Base-by-base conservation (phyloP, 2,329 filamentous ascomycete species). In the Phaeomoniella chlamydospora region DNA sequence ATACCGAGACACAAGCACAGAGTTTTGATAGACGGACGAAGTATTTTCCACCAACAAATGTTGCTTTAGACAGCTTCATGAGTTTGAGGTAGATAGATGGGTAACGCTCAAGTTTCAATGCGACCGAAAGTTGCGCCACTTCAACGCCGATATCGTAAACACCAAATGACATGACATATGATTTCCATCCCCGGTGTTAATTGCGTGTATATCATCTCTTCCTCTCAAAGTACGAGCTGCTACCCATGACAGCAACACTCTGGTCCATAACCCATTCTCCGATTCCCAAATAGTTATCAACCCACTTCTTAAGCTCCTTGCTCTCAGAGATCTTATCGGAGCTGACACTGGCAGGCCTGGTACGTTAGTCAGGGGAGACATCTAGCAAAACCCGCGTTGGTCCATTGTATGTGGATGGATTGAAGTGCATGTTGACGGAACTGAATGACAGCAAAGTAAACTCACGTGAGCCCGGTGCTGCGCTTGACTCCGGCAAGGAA, bases 251-350 rank as follows among this genome's bases (percentile, higher is more conserved):
- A 29, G 87, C 87, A 18, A 96, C 85, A 18, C 86, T 92, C 65
- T 92, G 82, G 59, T 98, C 90, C 86, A 98, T 93, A 45, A 94
- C 82, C 75, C 86, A 94, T 66, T 98, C 90, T 49, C 90, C 90
- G 13, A 94, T 79, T 43, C 85, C 85, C 31, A 96, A 76, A 58
- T 96, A 96, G 56, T 80, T 88, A 53, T 88, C 80, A 46, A 96
- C 75, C 86, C 87, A 96, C 52, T 77, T 79, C 56, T 80, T 79
- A 47, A 90, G 61, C 43, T 87, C 80, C 56, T 84, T 82, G 58
- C 77, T 88, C 39, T 92, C 84, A 55, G 80, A 72, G 52, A 94
- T 72, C 48, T 78, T 77, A 45, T 94, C 86, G 50, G 81, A 79
- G 65, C 86, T 84, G 62, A 98, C 72, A 70, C 90, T 94, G 61